Conservation (phyloP, 257 asterid genomes). For the Galeopsis tetrahit region DNA sequence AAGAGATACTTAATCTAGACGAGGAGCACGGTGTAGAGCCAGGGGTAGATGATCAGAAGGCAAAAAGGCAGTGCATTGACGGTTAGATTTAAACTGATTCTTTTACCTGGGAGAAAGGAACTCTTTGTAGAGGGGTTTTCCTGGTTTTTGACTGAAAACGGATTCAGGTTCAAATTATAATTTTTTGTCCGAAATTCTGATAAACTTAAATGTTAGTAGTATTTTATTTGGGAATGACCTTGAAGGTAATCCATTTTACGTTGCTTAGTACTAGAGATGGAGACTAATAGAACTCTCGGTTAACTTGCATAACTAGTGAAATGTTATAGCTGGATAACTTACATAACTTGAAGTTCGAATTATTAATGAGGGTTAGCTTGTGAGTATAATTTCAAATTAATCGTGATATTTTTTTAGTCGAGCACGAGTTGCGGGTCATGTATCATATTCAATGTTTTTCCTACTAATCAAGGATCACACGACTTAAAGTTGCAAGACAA, state of each 20-base stretch:
- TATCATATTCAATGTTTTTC: background rate
- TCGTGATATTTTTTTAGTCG: background rate
- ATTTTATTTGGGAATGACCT: background rate
- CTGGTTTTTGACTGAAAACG: constrained; percentile 18
- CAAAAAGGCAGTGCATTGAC: constrained; percentile 67
- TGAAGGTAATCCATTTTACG: background rate
- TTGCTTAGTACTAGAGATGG: background rate
- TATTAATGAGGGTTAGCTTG: background rate
- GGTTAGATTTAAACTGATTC: constrained; percentile 22
- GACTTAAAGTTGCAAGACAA: constrained; percentile 3
- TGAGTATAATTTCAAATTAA: background rate
- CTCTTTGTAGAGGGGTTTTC: constrained; percentile 4
- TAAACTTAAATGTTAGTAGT: background rate
- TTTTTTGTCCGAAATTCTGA: constrained; percentile 25
- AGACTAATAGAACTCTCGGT: background rate
- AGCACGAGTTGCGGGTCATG: background rate
- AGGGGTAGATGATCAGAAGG: constrained; percentile 40
- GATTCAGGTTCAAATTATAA: background rate
- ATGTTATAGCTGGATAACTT: background rate
- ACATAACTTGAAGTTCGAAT: background rate
- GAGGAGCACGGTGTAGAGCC: constrained; percentile 31
- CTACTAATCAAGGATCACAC: background rate
- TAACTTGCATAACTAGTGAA: background rate
- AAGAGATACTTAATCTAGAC: constrained; percentile 24
- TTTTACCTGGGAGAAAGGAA: constrained; percentile 3